Conservation (phyloP, 805 yeast genomes). For the Candida silvicultrix region DNA sequence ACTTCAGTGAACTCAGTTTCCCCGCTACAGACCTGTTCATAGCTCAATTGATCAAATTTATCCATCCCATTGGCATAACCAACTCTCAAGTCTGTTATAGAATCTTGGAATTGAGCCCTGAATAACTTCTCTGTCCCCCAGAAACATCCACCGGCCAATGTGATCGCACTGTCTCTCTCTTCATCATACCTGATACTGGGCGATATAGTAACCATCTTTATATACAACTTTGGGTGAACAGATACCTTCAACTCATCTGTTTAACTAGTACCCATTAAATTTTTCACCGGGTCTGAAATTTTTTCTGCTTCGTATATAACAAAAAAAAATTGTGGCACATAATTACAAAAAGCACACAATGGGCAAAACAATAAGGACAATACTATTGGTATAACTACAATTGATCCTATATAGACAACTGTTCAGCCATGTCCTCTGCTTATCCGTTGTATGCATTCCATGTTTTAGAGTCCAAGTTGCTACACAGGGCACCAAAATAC, state of each 20-base stretch:
- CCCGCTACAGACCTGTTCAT: constrained; percentile 4
- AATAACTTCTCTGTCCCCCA: constrained; percentile 88
- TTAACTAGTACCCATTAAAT: no score
- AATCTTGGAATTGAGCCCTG: constrained; percentile 55
- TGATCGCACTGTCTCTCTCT: neutral
- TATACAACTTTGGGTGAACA: no score
- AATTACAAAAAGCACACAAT: no score
- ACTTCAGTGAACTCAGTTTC: constrained; percentile 50
- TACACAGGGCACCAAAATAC: neutral
- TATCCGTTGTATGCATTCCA: constrained; percentile 27
- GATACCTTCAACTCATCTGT: no score
- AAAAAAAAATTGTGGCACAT: no score
- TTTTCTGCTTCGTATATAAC: no score
- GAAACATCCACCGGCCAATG: constrained; percentile 38
- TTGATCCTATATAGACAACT: no score
- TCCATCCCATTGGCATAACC: constrained; percentile 78
- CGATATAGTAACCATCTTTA: constrained; percentile 1
- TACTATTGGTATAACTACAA: no score
- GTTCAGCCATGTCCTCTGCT: constrained; percentile 1
- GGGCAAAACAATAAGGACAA: no score
- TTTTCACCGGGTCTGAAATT: no score
- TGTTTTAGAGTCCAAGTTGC: constrained; percentile 15
- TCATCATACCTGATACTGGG: constrained; percentile 1
- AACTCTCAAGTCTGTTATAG: constrained; percentile 65
- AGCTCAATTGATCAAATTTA: neutral